A percentile compares a stretch with the other conserved stretches of the same genome.
These are phyloP conservation scores for bread wheat (Triticum aestivum) DNA, from an alignment of 176 grass and related monocot species.

Conservation along the genomic window IWGSC_CS_RefSeq_v2.1 NC_057803.1:732764582-732765081, in stretches of 20 bases:
- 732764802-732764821: neutral
- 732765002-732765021: constrained; percentile 59
- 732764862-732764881: constrained; percentile 47
- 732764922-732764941: neutral
- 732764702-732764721: constrained; percentile 15
- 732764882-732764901: constrained; percentile 18
- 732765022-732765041: constrained; percentile 57
- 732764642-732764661: neutral
- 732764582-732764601: too few species aligned
- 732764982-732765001: constrained; percentile 75
- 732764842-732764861: constrained; percentile 21
- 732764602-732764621: too few species aligned
- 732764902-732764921: neutral
- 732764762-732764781: constrained; percentile 1
- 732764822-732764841: constrained; percentile 31
- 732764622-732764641: too few species aligned
- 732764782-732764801: constrained; percentile 25
- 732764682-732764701: neutral
- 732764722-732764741: constrained; percentile 12
- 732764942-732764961: neutral
- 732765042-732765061: constrained; percentile 20
- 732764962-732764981: constrained; percentile 13
- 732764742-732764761: constrained; percentile 26
- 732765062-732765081: constrained; percentile 1
- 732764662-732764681: neutral